Evolutionary conservation across 352 stramenopile genomes (phyloP), one percentile per base, ranked within the genome.

Genomic region (Phytophthora pistaciae): DNA sequence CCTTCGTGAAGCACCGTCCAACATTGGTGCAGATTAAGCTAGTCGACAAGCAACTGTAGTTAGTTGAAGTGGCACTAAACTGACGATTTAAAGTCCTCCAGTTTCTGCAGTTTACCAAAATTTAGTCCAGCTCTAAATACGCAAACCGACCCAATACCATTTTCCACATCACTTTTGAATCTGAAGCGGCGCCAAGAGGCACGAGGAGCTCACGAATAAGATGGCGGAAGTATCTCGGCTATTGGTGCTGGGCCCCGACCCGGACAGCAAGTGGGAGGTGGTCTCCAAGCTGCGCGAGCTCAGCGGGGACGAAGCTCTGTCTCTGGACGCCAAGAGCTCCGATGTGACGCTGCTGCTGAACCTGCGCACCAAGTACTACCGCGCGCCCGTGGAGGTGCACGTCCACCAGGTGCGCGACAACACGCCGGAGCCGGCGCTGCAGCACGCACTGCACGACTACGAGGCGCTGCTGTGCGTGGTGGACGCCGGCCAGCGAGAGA

Each of bases 311-410:
- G 56, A 65, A 27, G 3, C 18, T 33, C 18, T 40, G 13, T 31
- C 18, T 33, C 18, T 40, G 13, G 38, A 65, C 14, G 13, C 44
- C 23, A 36, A 23, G 13, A 49, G 33, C n/a, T 29, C 48, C 16
- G 68, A 68, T 16, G 56, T 67, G 27, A 57, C 77, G 66, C 40
- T 62, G 38, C 70, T 92, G 38, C 72, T 92, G 61, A 76, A 66
- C 14, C 67, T 94, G 29, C 56, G 72, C 53, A 92, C 82, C 44
- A 92, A 93, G 69, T 94, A 94, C 66, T 94, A 94, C 70, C 78
- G 68, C 13, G 87, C 87, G 2, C 27, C 60, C 0, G 71, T 94
- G 14, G 78, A 91, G 38, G 64, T 92, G 44, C 84, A 92, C 50
- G 59, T 79, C 31, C 79, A 88, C 36, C 64, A 75, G 2, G 70